Evolutionary conservation across 768 basidiomycete genomes (phyloP), one percentile per base, ranked within the genome.

Genomic region (Mycena vitilis): DNA sequence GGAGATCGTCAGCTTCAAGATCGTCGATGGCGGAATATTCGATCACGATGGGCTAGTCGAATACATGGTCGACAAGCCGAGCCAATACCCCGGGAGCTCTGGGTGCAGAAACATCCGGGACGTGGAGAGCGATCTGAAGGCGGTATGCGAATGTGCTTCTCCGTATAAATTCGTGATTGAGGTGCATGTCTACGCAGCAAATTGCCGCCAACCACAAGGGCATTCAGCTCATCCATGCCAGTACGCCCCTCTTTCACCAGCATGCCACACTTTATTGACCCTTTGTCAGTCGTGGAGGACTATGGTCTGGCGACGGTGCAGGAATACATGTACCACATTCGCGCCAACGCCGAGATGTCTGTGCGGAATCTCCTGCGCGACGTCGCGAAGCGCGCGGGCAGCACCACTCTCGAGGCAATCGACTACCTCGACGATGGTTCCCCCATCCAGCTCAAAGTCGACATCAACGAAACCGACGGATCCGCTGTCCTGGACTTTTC

Each of bases 151-250:
- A 30, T 30, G 40, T 60, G 34, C 9, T 49, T 25, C 16, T 58
- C 22, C 23, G 55, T 55, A 42, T 47, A 23, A 55, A 20, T 59
- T 12, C 22, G 1, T 16, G 34, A 34, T 53, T 74, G 66, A 63
- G 38, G 45, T 56, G 69, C 18, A 23, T 13, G 60, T 52, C 60
- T 51, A 56, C 51, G 58, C 56, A 95, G 94, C 95, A 96, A 94
- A 91, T 96, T 69, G 94, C 95, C 2, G 95, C 95, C 9, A 98
- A 98, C 76, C 88, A 95, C 78, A 96, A 96, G 80, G 96, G 95
- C 15, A 89, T 94, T 40, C 91, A 94, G 71, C 85, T 96, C 5
- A 90, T 97, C 68, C 91, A 92, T 74, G 88, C 89, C 52, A 87
- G 93, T 94, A 76, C 69, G 88, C 75, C 38, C 30, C 69, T 12